These are phyloP conservation scores for Thalassiosira hispida DNA, from an alignment of 352 stramenopile species.

Conservation along the genomic window DNA sequence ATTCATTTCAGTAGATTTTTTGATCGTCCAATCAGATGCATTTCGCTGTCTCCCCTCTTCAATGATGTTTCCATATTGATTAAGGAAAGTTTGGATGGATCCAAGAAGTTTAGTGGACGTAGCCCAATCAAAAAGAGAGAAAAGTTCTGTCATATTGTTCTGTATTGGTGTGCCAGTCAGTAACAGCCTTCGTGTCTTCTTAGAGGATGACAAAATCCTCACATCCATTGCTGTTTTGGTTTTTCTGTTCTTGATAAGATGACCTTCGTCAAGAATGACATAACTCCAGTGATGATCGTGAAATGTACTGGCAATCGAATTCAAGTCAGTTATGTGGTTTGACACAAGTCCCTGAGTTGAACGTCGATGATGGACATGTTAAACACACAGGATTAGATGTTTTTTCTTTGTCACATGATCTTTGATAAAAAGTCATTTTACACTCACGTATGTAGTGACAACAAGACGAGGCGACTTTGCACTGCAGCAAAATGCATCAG, in stretches of 20 bases:
- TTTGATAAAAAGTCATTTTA: background rate
- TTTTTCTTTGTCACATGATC: background rate
- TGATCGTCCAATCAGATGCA: constrained; percentile 60
- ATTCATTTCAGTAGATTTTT: constrained; percentile 62
- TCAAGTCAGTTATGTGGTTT: constrained; percentile 49
- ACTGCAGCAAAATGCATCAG: constrained; percentile 34
- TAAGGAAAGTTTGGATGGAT: constrained; percentile 77
- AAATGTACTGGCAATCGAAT: constrained; percentile 14
- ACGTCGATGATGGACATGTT: constrained; percentile 47
- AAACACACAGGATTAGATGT: background rate
- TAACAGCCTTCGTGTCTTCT: constrained; percentile 90
- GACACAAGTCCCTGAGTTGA: constrained; percentile 70
- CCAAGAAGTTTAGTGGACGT: constrained; percentile 93
- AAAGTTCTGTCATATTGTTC: constrained; percentile 96
- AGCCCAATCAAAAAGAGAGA: constrained; percentile 98
- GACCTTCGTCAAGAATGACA: constrained; percentile 97
- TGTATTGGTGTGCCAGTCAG: constrained; percentile 95
- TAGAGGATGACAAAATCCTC: constrained; percentile 88
- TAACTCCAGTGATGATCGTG: constrained; percentile 90
- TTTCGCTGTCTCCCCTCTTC: constrained; percentile 72
- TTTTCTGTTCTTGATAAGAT: constrained; percentile 96
- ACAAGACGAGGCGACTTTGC: constrained; percentile 25
- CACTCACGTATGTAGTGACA: constrained; percentile 38
- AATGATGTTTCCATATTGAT: constrained; percentile 72
- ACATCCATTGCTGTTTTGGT: constrained; percentile 83